A percentile compares a stretch with the other conserved stretches of the same genome.
These are phyloP conservation scores for Pneumocystis canis DNA, from an alignment of 1,139 yeast genomes.

Conservation along the genomic window DNA sequence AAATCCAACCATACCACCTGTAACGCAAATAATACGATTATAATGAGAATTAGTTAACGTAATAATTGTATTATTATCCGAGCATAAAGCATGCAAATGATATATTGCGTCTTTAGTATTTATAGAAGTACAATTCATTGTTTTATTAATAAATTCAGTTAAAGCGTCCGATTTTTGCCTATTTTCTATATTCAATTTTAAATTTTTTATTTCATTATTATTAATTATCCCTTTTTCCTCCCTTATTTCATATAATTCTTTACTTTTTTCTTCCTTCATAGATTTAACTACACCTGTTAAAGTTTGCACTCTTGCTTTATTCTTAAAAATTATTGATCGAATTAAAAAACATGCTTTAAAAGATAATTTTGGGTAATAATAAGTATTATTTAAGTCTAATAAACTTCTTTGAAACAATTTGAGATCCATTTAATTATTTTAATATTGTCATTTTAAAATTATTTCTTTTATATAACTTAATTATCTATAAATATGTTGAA, in stretches of 20 bases:
- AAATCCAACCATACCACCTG: slow-evolving; percentile 29
- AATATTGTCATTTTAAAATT: background rate
- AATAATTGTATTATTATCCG: slow-evolving; percentile 9
- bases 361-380: background rate
- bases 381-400: background rate
- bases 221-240: background rate
- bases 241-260: background rate
- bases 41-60: slow-evolving; percentile 9
- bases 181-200: background rate
- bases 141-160: background rate
- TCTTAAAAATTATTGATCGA: background rate
- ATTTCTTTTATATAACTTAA: background rate
- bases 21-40: slow-evolving; percentile 13
- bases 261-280: background rate
- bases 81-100: slow-evolving; percentile 9
- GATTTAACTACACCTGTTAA: background rate
- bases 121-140: background rate
- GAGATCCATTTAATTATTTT: background rate
- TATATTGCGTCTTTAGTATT: background rate
- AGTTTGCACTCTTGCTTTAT: background rate
- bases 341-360: background rate
- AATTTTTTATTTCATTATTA: background rate
- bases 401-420: background rate
- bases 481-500: too few species aligned
- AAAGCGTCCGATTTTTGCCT: background rate